phyloP scores from a whole-genome alignment of 2,329 filamentous ascomycete species.

The Cryphonectria radicalis region DNA sequence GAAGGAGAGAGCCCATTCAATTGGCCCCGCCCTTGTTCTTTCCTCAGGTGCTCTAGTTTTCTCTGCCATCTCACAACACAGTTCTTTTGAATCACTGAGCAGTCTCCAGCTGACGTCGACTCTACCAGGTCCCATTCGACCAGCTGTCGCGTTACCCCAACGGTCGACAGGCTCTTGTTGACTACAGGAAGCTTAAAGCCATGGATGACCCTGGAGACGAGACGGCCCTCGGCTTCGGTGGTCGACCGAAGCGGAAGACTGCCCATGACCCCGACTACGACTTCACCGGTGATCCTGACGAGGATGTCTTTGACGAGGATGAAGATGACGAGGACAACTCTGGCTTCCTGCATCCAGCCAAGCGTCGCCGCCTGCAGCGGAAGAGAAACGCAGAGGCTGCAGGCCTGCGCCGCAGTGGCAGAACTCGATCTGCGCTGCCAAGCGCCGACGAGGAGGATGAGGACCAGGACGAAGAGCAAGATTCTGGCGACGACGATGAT shows the following conservation, averaged over 20 bases:
- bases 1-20: background rate
- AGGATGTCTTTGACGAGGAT: slow-evolving; percentile 23
- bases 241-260: slow-evolving; percentile 25
- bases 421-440: background rate
- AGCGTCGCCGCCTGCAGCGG: slow-evolving; percentile 20
- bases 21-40: background rate
- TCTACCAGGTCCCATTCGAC: slow-evolving; percentile 37
- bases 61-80: background rate
- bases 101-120: slow-evolving; percentile 8
- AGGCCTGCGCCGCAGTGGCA: slow-evolving; percentile 14
- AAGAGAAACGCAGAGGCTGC: background rate
- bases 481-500: slow-evolving; percentile 7
- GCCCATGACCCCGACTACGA: slow-evolving; percentile 41
- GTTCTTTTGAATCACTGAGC: background rate
- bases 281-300: slow-evolving; percentile 28
- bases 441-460: slow-evolving; percentile 14
- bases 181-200: slow-evolving; percentile 32
- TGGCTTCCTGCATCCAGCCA: slow-evolving; percentile 21
- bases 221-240: slow-evolving; percentile 13
- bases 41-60: background rate
- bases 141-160: slow-evolving; percentile 35
- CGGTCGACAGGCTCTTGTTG: slow-evolving; percentile 32
- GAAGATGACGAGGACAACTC: slow-evolving; percentile 25
- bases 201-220: slow-evolving; percentile 25
- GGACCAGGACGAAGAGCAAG: background rate